A percentile compares a stretch with the other conserved stretches of the same genome.
Evolutionary conservation across 2,329 filamentous ascomycete genomes (phyloP).

Genomic region (Exophiala aquamarina): DNA sequence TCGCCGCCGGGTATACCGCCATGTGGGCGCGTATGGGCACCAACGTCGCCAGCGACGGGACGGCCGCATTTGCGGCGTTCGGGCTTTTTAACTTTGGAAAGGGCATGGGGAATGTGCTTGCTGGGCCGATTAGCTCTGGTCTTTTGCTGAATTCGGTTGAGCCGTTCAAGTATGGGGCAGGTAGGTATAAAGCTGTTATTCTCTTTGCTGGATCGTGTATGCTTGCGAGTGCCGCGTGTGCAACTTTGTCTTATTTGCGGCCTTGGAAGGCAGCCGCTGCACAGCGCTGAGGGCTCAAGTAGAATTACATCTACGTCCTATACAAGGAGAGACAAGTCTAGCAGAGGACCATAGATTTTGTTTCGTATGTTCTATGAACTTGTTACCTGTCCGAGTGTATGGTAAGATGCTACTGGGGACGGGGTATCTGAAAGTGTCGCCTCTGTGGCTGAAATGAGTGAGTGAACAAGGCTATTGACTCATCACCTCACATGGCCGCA

Average conservation of each 20-base stretch:
- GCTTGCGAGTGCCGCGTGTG: constrained; percentile 20
- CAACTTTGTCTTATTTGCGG: constrained; percentile 28
- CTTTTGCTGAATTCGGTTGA: constrained; percentile 10
- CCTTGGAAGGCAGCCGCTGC: neutral
- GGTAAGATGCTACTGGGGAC: no score
- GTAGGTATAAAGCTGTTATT: constrained; percentile 21
- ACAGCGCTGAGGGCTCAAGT: neutral
- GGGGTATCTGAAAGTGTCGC: no score
- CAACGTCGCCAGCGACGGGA: constrained; percentile 12
- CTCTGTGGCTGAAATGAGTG: no score
- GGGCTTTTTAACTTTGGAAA: constrained; percentile 26
- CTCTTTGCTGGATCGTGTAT: constrained; percentile 26
- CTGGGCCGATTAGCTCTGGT: constrained; percentile 26
- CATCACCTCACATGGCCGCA: no score
- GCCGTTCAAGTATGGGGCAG: constrained; percentile 13
- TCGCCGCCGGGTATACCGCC: constrained; percentile 44
- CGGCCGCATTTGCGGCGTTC: constrained; percentile 21
- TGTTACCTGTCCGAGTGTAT: no score
- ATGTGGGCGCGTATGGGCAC: constrained; percentile 45
- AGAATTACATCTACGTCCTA: no score
- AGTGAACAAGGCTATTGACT: no score
- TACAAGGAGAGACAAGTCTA: no score
- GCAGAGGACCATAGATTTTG: no score
- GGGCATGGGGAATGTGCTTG: constrained; percentile 28
- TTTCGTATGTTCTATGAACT: no score